Evolutionary conservation across 306 rosid genomes (phyloP).

Genomic region (Crotalaria pallida): DNA sequence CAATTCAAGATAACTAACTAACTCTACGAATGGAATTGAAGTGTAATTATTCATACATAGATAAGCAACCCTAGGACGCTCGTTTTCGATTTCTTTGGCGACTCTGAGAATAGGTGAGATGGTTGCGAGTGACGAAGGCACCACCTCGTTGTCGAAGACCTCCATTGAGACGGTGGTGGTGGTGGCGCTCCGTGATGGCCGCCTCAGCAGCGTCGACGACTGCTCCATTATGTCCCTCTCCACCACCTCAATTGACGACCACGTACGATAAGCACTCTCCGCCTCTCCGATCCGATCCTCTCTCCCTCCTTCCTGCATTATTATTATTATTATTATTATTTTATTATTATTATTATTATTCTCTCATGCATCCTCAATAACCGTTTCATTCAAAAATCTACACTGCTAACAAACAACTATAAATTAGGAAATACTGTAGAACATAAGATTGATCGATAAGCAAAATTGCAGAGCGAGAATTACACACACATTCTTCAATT

Average conservation of each 20-base stretch:
- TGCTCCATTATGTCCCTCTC: not conserved
- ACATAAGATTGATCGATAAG: too few species aligned
- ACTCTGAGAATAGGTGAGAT: constrained; percentile 89
- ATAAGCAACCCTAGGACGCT: constrained; percentile 89
- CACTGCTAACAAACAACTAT: too few species aligned
- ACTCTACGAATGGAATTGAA: too few species aligned
- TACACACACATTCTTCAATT: too few species aligned
- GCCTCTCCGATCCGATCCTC: too few species aligned
- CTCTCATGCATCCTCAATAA: not conserved
- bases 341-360: not conserved
- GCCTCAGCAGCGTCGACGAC: constrained; percentile 38
- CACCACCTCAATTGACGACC: constrained; percentile 12
- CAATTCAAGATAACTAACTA: too few species aligned
- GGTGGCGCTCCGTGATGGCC: constrained; percentile 76
- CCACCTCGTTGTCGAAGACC: constrained; percentile 91
- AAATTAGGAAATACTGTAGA: too few species aligned
- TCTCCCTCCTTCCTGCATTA: too few species aligned
- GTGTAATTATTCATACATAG: constrained; percentile 45
- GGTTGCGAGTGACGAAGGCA: constrained; percentile 81
- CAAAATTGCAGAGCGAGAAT: not conserved
- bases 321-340: too few species aligned
- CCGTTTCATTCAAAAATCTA: not conserved
- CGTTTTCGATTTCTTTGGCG: constrained; percentile 76
- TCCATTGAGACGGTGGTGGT: constrained; percentile 64
- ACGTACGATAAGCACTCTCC: not conserved